Evolutionary conservation across 2,329 filamentous ascomycete genomes (phyloP), one percentile per base, ranked within the genome.

Genomic region (Arthrobotrys entomopaga): DNA sequence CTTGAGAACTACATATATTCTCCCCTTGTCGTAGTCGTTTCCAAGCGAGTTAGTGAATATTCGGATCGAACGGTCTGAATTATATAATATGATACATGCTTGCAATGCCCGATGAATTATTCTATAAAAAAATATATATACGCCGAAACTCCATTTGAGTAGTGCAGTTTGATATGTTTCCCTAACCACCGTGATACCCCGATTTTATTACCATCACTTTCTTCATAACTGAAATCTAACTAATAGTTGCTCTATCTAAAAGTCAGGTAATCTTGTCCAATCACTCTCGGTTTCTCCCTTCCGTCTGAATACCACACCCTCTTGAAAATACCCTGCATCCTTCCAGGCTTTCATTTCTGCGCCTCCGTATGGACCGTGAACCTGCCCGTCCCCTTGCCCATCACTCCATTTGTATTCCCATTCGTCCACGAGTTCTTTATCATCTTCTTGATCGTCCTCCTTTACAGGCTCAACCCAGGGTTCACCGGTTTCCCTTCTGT

Each of bases 361-460:
- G 6, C 86, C 87, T 80, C 97, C 92, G 81, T 93, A 99, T 0
- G 95, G 94, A 0, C 95, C 95, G 81, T 99, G 92, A 69, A 87
- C 86, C 54, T 87, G 86, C 10, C 87, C 91, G 26, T 88, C 90
- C 79, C 97, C 94, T 46, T 93, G 86, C 16, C 91, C 92, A 80
- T 97, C 93, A 43, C 88, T 89, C 95, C 95, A 99, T 70, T 92
- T 87, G 81, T 92, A 99, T 81, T 98, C 91, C 93, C 94, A 99
- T 84, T 87, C 86, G 40, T 82, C 82, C 1, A 78, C 72, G 10
- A 79, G 77, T 40, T 42, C 53, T 7, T 79, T 80, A 22, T 81
- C 79, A 53, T 79, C 78, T 43, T 69, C 22, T 4, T 46, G 2
- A 52, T 80, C 79, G 82, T 58, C 6, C 38, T 53, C 76, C 87